A percentile compares a stretch with the other conserved stretches of the same genome.
Evolutionary conservation across 1,284 basidiomycete genomes (phyloP).

Genomic region (Apiotrichum siamense): DNA sequence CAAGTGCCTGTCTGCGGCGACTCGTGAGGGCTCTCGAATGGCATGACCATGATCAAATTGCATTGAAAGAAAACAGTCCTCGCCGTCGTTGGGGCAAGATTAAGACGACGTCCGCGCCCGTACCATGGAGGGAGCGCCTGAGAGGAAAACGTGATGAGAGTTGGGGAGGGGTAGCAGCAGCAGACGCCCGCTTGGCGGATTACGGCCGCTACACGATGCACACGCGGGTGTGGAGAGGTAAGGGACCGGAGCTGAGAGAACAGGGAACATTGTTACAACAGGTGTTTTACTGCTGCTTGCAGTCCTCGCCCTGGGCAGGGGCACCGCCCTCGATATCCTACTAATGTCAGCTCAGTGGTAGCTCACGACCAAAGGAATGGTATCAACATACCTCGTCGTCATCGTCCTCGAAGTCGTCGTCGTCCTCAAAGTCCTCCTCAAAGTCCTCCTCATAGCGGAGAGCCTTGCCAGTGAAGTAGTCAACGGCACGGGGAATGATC

Average conservation of each 20-base stretch:
- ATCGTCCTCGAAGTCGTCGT: slow-evolving; percentile 53
- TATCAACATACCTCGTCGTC: slow-evolving; percentile 27
- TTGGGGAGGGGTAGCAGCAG: background rate
- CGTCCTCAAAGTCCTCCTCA: slow-evolving; percentile 62
- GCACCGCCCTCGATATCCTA: slow-evolving; percentile 25
- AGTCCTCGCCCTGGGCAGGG: slow-evolving; percentile 29
- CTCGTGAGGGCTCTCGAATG: too few relatives aligned
- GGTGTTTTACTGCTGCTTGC: slow-evolving; percentile 41
- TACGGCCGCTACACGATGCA: too few relatives aligned
- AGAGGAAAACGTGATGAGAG: background rate
- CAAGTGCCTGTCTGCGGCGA: too few relatives aligned
- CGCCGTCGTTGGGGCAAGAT: background rate
- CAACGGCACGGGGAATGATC: slow-evolving; percentile 91
- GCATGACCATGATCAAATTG: slow-evolving; percentile 6
- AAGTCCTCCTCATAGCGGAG: slow-evolving; percentile 78
- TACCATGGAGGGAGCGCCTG: background rate
- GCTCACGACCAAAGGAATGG: too few relatives aligned
- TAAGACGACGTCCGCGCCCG: slow-evolving; percentile 1
- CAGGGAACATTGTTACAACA: background rate
- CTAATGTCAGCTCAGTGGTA: slow-evolving; percentile 9
- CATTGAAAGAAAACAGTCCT: slow-evolving; percentile 8
- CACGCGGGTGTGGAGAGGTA: background rate
- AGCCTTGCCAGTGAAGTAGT: slow-evolving; percentile 95
- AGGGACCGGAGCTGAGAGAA: background rate
- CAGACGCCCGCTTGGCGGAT: too few relatives aligned